Evolutionary conservation across 805 yeast species (phyloP).

Genomic region (Saccharomyces eubayanus): DNA sequence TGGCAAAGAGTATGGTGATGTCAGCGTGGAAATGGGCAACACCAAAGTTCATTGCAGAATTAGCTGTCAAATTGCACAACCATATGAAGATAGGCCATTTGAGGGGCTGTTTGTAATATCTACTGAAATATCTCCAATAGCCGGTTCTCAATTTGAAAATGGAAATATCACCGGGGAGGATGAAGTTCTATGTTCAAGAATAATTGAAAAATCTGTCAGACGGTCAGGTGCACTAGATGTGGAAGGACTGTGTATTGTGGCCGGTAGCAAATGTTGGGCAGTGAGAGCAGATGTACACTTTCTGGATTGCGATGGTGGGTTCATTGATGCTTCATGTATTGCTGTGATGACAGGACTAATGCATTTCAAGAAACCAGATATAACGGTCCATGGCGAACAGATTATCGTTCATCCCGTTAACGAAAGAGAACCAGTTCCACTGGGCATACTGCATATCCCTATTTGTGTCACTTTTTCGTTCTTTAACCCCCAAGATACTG

Average conservation of each 20-base stretch:
- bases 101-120: constrained; percentile 82
- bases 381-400: constrained; percentile 58
- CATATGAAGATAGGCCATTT: constrained; percentile 85
- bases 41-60: constrained; percentile 48
- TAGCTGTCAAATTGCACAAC: constrained; percentile 66
- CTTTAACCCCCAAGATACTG: constrained; percentile 57
- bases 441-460: constrained; percentile 82
- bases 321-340: constrained; percentile 81
- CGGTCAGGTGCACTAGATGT: constrained; percentile 86
- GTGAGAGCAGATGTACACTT: constrained; percentile 85
- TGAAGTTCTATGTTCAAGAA: constrained; percentile 70
- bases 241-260: constrained; percentile 82
- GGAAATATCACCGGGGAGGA: constrained; percentile 62
- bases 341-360: constrained; percentile 82
- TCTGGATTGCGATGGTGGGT: constrained; percentile 84
- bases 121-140: constrained; percentile 86
- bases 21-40: constrained; percentile 66
- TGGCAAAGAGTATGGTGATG: constrained; percentile 72
- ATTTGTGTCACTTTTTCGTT: constrained; percentile 85
- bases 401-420: constrained; percentile 59
- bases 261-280: constrained; percentile 88
- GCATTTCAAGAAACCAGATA: constrained; percentile 79
- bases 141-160: constrained; percentile 74
- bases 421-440: constrained; percentile 80
- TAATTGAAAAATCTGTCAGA: constrained; percentile 86